Base-by-base conservation (phyloP, 2,329 filamentous ascomycete genomes). In the Penicillium sp. region DNA sequence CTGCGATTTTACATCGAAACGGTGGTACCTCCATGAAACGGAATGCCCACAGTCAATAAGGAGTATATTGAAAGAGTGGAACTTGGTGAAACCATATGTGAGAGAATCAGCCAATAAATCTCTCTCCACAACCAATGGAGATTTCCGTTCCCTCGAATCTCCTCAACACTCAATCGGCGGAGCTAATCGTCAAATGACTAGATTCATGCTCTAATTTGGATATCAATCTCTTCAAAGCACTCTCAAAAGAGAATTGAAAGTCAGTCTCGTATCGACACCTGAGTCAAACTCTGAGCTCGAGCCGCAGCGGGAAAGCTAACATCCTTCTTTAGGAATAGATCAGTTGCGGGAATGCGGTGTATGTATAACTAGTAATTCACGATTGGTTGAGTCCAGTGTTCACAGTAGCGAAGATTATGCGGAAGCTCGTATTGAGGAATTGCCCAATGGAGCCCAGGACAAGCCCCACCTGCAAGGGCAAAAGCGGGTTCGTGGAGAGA, bases 41-140 rank as follows among this genome's bases (percentile, higher is more conserved):
- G 35, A 37, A 14, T 37, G 1, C 30, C 19, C 19, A 22, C 19
- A 22, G 19, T 22, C 19, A 22, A 22, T 1, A 13, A 0, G 54
- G 13, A 37, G 59, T 33, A 58, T 65, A 63, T 71, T 10, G 4
- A 59, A 56, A 45, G 65, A 70, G 30, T 69, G 69, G 65, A 42
- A 62, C 28, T 33, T 43, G 6, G 60, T 52, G 0, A 66, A 68
- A 38, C n/a, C n/a, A 3, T 6, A n/a, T 11, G 25, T 30, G 26
- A 30, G 14, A 33, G 11, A n/a, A 35, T 48, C 10, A 26, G 16
- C 30, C 26, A 30, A 48, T 30, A 26, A 7, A n/a, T 48, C 13
- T 26, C 35, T 11, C n/a, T 16, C 6, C 42, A 48, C 10, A 19
- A 19, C 8, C 1, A 11, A 10, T 43, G n/a, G n/a, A 11, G 3